Percentiles rank a stretch among this genome's conserved stretches.
Conservation (phyloP, 176 grass and related monocot species). For the Otatea glauca region DNA sequence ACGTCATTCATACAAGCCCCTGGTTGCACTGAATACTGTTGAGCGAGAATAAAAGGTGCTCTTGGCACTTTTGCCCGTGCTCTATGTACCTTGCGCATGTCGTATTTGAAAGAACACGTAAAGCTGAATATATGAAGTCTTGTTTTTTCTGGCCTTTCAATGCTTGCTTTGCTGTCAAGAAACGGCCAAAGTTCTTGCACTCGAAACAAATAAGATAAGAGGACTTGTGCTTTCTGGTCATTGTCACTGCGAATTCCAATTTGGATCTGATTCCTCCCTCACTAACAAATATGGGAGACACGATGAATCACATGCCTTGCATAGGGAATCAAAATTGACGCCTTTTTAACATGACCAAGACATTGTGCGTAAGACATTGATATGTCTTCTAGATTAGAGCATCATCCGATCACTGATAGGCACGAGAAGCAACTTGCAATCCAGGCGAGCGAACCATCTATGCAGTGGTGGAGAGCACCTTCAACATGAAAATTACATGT, state of each 20-base stretch:
- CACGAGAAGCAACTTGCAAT: too few relatives aligned
- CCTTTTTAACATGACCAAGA: too few relatives aligned
- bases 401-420: too few relatives aligned
- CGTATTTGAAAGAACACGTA: background rate
- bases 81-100: background rate
- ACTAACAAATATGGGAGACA: background rate
- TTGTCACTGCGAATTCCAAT: background rate
- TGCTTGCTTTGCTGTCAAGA: background rate
- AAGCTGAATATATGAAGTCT: background rate
- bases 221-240: background rate
- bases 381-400: too few relatives aligned
- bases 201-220: background rate
- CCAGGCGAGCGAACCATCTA: too few relatives aligned
- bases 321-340: too few relatives aligned
- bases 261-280: background rate
- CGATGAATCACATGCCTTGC: too few relatives aligned
- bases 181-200: background rate
- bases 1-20: background rate
- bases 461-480: too few relatives aligned
- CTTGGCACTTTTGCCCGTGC: background rate
- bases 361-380: too few relatives aligned
- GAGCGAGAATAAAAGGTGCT: slow-evolving; percentile 41
- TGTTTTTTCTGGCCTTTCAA: too few relatives aligned
- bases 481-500: too few relatives aligned
- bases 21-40: background rate